phyloP scores from a whole-genome alignment of 2,329 filamentous ascomycete species.

The Periconia digitata region DNA sequence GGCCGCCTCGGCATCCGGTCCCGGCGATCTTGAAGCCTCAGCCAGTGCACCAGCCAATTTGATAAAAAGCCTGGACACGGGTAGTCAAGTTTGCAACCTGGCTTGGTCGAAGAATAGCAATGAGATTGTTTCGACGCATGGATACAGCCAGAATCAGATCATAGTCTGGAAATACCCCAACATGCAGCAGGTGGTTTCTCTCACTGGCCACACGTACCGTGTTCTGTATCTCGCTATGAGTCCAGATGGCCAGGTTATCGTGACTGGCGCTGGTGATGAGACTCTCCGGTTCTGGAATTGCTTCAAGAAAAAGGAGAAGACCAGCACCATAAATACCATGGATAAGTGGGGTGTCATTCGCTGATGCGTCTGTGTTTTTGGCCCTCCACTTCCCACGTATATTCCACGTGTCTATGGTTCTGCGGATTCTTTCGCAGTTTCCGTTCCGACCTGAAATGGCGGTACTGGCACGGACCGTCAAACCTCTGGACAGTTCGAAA shows the following conservation, averaged over 20 bases:
- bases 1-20: slow-evolving; percentile 35
- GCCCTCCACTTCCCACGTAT: background rate
- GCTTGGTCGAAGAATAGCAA: slow-evolving; percentile 98
- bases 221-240: slow-evolving; percentile 97
- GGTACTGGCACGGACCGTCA: background rate
- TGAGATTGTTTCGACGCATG: slow-evolving; percentile 95
- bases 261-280: slow-evolving; percentile 95
- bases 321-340: slow-evolving; percentile 58
- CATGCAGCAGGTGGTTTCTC: slow-evolving; percentile 93
- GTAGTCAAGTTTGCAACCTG: slow-evolving; percentile 97
- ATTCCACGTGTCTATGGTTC: background rate
- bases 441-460: background rate
- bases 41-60: slow-evolving; percentile 47
- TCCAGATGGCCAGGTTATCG: slow-evolving; percentile 88
- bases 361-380: slow-evolving; percentile 20
- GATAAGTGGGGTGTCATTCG: slow-evolving; percentile 85
- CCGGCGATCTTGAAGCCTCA: slow-evolving; percentile 32
- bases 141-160: slow-evolving; percentile 97
- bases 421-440: background rate
- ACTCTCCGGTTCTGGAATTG: slow-evolving; percentile 96
- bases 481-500: background rate
- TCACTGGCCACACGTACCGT: slow-evolving; percentile 95
- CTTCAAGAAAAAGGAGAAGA: slow-evolving; percentile 79
- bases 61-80: slow-evolving; percentile 86
- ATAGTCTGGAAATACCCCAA: slow-evolving; percentile 99